Conservation (phyloP, 2,329 filamentous ascomycete species). For the Fusarium chlamydosporum region DNA sequence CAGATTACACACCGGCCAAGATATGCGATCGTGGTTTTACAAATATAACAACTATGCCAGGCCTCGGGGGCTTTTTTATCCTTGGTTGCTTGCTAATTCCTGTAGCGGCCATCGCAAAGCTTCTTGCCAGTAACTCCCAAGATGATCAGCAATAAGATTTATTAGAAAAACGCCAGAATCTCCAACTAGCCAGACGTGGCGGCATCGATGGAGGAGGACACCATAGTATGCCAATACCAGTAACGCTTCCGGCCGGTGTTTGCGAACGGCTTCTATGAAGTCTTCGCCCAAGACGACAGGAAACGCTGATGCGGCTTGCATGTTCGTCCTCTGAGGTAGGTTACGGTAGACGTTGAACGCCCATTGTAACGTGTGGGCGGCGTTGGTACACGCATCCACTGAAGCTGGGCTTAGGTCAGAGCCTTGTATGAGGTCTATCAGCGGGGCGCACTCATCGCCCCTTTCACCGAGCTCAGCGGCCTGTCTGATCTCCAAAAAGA, state of each 20-base stretch:
- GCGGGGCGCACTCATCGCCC: constrained; percentile 49
- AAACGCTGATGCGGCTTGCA: constrained; percentile 55
- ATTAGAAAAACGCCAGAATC: constrained; percentile 53
- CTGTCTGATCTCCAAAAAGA: constrained; percentile 45
- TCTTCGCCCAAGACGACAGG: constrained; percentile 52
- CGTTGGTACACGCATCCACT: constrained; percentile 51
- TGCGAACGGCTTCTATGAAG: constrained; percentile 55
- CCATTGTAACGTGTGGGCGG: constrained; percentile 53
- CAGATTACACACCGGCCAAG: background rate
- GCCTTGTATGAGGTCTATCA: constrained; percentile 52
- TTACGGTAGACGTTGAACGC: constrained; percentile 53
- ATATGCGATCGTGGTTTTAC: background rate
- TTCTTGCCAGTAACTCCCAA: constrained; percentile 55
- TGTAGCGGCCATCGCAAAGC: constrained; percentile 54
- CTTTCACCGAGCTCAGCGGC: constrained; percentile 24
- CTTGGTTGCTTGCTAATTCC: constrained; percentile 49
- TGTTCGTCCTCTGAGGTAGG: constrained; percentile 42
- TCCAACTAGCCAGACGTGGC: constrained; percentile 58
- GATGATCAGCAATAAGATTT: constrained; percentile 52
- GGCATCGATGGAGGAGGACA: constrained; percentile 61
- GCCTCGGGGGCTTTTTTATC: constrained; percentile 25
- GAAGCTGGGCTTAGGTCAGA: constrained; percentile 52
- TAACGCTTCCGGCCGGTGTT: constrained; percentile 59
- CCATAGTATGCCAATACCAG: constrained; percentile 66
- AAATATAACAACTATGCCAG: background rate